Conservation (phyloP, 73 alveolate genomes). For the Paramecium tetraurelia region DNA sequence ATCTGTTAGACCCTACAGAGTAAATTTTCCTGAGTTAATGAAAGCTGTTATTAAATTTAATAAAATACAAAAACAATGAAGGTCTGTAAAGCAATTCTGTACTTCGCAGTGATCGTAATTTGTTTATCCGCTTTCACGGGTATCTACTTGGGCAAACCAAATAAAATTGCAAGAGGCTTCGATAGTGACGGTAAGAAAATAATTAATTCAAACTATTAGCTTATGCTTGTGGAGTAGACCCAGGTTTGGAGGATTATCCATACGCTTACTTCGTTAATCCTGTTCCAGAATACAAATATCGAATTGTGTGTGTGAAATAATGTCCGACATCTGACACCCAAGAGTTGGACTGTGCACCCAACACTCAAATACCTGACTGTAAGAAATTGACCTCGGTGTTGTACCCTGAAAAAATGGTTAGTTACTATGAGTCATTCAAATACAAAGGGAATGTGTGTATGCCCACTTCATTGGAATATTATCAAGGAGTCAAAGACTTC, state of each 20-base stretch:
- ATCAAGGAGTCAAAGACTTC: not conserved
- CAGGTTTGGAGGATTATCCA: constrained; percentile 56
- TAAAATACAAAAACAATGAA: not conserved
- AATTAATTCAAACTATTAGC: not conserved
- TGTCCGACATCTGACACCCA: constrained; percentile 35
- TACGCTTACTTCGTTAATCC: constrained; percentile 53
- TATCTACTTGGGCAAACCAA: not conserved
- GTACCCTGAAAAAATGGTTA: not conserved
- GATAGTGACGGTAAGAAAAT: not conserved
- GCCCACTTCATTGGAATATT: not conserved
- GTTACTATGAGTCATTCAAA: not conserved
- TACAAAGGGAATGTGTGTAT: constrained; percentile 26
- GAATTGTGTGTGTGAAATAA: constrained; percentile 23
- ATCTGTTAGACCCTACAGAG: not conserved
- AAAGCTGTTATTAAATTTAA: not conserved
- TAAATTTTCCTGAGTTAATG: not conserved
- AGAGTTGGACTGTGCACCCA: not conserved
- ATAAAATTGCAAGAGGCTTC: not conserved
- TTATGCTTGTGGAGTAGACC: not conserved
- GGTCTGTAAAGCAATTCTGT: not conserved
- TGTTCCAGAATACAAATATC: not conserved
- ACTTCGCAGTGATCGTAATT: not conserved
- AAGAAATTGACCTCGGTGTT: not conserved
- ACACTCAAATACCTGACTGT: not conserved
- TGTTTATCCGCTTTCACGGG: not conserved